Conservation (phyloP, 768 basidiomycete species). For the Asterophora parasitica region DNA sequence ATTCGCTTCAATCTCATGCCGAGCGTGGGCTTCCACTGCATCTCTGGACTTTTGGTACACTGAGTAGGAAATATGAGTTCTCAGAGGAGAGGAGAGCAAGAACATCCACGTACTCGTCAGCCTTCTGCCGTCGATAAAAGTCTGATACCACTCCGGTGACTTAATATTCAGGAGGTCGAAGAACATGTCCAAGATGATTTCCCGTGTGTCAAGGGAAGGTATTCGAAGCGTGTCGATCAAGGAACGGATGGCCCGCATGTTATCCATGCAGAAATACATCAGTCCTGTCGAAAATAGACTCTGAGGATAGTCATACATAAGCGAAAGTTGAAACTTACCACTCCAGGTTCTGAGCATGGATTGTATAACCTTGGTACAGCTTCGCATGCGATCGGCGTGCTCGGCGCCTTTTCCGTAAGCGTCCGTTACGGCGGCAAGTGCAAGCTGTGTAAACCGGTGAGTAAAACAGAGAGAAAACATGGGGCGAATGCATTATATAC, state of each 20-base stretch:
- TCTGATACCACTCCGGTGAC: constrained; percentile 87
- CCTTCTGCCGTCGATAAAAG: constrained; percentile 84
- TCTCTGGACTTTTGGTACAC: constrained; percentile 63
- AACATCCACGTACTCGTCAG: constrained; percentile 62
- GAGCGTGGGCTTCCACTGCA: constrained; percentile 30
- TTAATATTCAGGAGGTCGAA: constrained; percentile 92
- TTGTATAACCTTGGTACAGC: constrained; percentile 72
- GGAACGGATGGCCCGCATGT: constrained; percentile 80
- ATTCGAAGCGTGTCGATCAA: constrained; percentile 83
- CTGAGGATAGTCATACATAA: background rate
- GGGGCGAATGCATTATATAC: constrained; percentile 35
- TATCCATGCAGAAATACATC: constrained; percentile 91
- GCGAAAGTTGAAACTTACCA: constrained; percentile 53
- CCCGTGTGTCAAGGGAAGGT: constrained; percentile 83
- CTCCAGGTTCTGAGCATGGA: constrained; percentile 90
- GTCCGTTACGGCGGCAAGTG: constrained; percentile 86
- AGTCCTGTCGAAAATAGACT: constrained; percentile 45
- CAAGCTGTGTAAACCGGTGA: constrained; percentile 48
- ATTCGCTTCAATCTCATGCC: constrained; percentile 26
- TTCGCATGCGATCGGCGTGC: constrained; percentile 75
- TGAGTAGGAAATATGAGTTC: constrained; percentile 19
- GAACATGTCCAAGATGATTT: constrained; percentile 90
- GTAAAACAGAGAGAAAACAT: background rate
- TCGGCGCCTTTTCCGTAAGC: constrained; percentile 81
- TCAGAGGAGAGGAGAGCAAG: background rate